Evolutionary conservation across 1,284 basidiomycete genomes (phyloP).

Genomic region (Tilletia horrida): DNA sequence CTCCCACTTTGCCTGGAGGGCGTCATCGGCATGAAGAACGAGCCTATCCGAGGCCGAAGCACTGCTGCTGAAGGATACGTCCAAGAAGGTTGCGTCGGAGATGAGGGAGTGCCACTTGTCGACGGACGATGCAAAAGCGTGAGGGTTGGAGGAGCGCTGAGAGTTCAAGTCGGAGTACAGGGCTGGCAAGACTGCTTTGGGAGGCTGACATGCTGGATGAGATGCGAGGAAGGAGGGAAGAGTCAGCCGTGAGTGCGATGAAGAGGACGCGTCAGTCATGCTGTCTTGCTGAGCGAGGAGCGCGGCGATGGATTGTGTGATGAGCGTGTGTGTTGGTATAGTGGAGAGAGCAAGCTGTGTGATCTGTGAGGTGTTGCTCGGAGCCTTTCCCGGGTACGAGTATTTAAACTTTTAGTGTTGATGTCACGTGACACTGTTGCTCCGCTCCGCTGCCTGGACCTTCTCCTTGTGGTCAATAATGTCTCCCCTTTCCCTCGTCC

Average conservation of each 20-base stretch:
- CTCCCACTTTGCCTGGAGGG: conserved; percentile 30
- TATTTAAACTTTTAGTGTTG: too few species aligned
- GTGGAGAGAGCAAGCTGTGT: too few species aligned
- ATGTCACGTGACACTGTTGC: not conserved
- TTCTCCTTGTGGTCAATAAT: not conserved
- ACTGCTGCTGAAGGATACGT: conserved; percentile 23
- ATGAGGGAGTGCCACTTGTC: conserved; percentile 81
- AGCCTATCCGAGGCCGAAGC: conserved; percentile 59
- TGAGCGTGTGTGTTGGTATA: too few species aligned
- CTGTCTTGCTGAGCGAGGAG: too few species aligned
- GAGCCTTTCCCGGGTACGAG: too few species aligned
- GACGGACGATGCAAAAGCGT: conserved; percentile 73
- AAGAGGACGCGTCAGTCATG: too few species aligned
- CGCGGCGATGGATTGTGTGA: too few species aligned
- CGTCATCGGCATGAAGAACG: conserved; percentile 64
- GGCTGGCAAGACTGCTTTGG: conserved; percentile 62
- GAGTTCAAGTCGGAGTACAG: conserved; percentile 82
- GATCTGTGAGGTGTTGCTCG: too few species aligned
- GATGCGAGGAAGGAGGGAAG: conserved; percentile 13
- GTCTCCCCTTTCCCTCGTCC: not conserved
- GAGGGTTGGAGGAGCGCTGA: conserved; percentile 77
- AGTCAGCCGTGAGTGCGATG: not conserved
- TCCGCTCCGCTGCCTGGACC: not conserved
- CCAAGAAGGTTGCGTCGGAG: conserved; percentile 61
- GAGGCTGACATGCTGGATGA: conserved; percentile 6